These are phyloP conservation scores for Micromonas commoda DNA, from an alignment of 139 green algal species.

Conservation along the genomic window DNA sequence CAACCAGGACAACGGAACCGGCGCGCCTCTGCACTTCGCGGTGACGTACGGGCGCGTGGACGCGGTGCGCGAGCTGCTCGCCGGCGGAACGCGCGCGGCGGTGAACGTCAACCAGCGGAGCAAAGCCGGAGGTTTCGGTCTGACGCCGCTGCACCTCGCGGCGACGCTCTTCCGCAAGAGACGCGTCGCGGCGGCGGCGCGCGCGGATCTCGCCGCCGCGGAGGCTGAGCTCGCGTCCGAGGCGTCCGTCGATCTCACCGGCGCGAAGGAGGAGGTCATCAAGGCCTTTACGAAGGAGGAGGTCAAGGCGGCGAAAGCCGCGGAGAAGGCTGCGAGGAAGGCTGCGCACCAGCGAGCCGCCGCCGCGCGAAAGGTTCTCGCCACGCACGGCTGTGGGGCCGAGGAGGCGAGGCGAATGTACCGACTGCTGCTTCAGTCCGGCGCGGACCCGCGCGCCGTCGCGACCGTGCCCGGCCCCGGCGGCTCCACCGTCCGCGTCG, in stretches of 20 bases:
- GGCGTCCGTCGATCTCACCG: no score
- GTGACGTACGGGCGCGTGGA: slow-evolving; percentile 85
- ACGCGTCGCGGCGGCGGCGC: neutral
- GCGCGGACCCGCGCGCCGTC: neutral
- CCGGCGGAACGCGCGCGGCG: slow-evolving; percentile 49
- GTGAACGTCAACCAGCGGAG: neutral
- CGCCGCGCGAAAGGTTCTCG: neutral
- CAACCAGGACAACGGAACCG: slow-evolving; percentile 87
- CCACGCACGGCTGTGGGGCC: neutral
- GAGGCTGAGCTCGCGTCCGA: neutral
- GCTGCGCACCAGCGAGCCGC: neutral
- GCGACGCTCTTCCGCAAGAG: neutral
- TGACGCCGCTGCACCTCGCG: neutral
- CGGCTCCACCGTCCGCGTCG: neutral
- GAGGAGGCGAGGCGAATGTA: neutral
- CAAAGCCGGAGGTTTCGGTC: neutral
- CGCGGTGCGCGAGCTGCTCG: slow-evolving; percentile 87
- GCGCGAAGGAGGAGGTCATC: no score
- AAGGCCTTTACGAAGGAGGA: no score
- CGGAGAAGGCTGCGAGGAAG: neutral
- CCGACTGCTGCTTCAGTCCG: neutral
- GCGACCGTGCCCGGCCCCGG: neutral
- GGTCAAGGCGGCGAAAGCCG: no score
- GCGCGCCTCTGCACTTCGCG: slow-evolving; percentile 83
- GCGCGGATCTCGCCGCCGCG: neutral